Evolutionary conservation across 2,329 filamentous ascomycete genomes (phyloP), one percentile per base, ranked within the genome.

Genomic region (Chrysosporium keratinophilum): DNA sequence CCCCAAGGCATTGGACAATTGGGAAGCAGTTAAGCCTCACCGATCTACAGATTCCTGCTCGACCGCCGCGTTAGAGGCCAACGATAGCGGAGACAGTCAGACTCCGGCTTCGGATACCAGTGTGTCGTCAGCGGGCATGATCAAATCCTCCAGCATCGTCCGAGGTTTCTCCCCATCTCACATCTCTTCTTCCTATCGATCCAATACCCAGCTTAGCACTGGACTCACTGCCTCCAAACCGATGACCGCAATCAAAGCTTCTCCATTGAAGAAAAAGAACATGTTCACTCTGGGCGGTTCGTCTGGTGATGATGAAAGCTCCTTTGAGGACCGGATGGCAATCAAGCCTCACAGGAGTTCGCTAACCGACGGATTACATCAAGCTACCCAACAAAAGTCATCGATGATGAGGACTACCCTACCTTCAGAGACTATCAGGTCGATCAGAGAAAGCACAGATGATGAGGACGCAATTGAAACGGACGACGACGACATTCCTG

Each of bases 91-190:
- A 54, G 69, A 60, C 44, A 64, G 66, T 1, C 67, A 66, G 60
- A 61, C 73, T 64, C 63, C 74, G 54, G 68, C 76, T 37, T 82
- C 80, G 48, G 81, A 85, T 62, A 78, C 76, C 5, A 87, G 81
- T 53, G 81, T 82, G 28, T 78, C 78, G 1, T 81, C 67, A 5
- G 59, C 69, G 1, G 79, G 81, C 48, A 70, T 82, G 58, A 77
- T 78, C 61, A 75, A 69, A 45, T 73, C 77, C 12, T 78, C 82
- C 56, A 90, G 84, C 58, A 80, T 95, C 55, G 84, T 95, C 50
- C 86, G 87, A 59, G 90, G 90, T 55, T 95, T 96, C 70, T 87
- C 86, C 4, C 87, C 87, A 1, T 84, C 85, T 23, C 81, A 84
- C 56, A 76, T 85, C 41, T 84, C 82, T 9, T 84, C 82, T 1